Evolutionary conservation across 1,284 basidiomycete genomes (phyloP).

Genomic region (Blastosporella zonata): DNA sequence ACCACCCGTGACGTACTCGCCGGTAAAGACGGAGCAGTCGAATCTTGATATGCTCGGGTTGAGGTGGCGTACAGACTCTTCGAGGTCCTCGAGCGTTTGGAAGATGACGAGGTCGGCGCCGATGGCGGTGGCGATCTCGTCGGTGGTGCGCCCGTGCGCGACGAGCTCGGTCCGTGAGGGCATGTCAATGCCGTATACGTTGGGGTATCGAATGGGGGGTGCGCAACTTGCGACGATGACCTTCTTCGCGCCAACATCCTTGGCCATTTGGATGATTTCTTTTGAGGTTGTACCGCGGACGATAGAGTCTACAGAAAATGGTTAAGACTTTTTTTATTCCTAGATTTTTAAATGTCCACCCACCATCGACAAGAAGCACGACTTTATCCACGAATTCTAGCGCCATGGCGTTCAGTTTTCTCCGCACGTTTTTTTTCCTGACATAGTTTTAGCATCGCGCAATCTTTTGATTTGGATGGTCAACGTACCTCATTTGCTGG

Average conservation of each 20-base stretch:
- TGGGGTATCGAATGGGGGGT: slow-evolving; percentile 90
- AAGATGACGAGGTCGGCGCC: slow-evolving; percentile 97
- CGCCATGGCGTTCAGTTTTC: slow-evolving; percentile 99
- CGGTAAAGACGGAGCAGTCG: slow-evolving; percentile 98
- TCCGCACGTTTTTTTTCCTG: slow-evolving; percentile 91
- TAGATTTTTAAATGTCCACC: slow-evolving; percentile 18
- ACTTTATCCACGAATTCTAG: slow-evolving; percentile 93
- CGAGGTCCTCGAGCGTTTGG: slow-evolving; percentile 91
- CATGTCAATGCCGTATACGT: slow-evolving; percentile 99
- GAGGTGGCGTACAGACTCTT: slow-evolving; percentile 85
- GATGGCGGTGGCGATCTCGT: slow-evolving; percentile 80
- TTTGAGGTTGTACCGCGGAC: slow-evolving; percentile 98
- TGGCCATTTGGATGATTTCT: slow-evolving; percentile 99
- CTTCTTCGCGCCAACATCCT: slow-evolving; percentile 97
- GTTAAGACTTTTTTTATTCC: background rate
- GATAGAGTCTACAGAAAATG: slow-evolving; percentile 77
- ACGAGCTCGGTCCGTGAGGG: slow-evolving; percentile 93
- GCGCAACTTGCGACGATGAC: slow-evolving; percentile 98
- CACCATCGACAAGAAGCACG: slow-evolving; percentile 94
- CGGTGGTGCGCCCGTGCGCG: slow-evolving; percentile 77
- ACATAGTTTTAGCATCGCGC: background rate
- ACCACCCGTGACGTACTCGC: slow-evolving; percentile 96
- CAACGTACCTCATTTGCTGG: slow-evolving; percentile 78
- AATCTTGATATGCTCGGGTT: slow-evolving; percentile 81
- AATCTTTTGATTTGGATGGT: slow-evolving; percentile 1